Base-by-base conservation (phyloP, 2,329 filamentous ascomycete genomes). In the Trichoderma gracile region DNA sequence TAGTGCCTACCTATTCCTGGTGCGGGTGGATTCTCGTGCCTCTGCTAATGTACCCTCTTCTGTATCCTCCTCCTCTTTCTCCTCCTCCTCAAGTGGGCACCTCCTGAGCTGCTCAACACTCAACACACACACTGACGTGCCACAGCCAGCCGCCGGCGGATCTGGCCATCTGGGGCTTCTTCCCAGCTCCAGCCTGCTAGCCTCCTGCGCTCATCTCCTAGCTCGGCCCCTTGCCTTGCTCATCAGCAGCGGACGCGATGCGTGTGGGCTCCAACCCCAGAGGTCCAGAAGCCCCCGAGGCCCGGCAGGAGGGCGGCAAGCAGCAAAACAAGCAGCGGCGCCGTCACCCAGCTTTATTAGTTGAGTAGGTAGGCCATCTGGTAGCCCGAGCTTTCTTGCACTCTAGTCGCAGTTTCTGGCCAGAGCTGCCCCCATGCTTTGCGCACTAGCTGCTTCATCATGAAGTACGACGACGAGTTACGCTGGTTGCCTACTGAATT, bases 71-170 rank as follows among this genome's bases (percentile, higher is more conserved):
- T 38, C 33, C 33, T 38, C 33, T 38, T 30, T 14, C 33, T 38
- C 33, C 33, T 38, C 33, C 12, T 38, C 33, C 33, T 42, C 42
- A 42, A 49, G 57, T 60, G 57, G 57, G 25, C 21, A 27, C 52
- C 50, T 45, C 62, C 57, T 58, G 38, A 38, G 47, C 49, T 59
- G 53, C 61, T 58, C 47, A 57, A 61, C 63, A 65, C 33, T 10
- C 33, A 3, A 38, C 33, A 14, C 33, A 12, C 33, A 38, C 58
- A 23, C 55, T 61, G 55, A 61, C 63, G 60, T 63, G 60, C 65
- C 64, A 64, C 50, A 38, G 38, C 58, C 52, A 66, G 67, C 65
- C 67, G 52, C 65, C 65, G 57, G 67, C 67, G 65, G 63, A 69
- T 67, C 67, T 68, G 67, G 68, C 61, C 67, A 65, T 66, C 60